phyloP scores from a whole-genome alignment of 805 yeast genomes.

The Candida germanica region DNA sequence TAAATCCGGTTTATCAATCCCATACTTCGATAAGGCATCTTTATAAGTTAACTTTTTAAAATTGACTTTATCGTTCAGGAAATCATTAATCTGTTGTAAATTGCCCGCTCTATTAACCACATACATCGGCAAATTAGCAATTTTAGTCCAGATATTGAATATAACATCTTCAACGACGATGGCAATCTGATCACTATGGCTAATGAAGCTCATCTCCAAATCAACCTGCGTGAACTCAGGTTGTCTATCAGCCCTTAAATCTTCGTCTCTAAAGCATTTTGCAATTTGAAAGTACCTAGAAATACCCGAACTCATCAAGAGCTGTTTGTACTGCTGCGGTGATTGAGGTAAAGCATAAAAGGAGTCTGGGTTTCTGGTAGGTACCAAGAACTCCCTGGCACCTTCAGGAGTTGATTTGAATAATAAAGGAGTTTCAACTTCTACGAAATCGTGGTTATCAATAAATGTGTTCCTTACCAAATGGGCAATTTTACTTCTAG shows the following conservation, averaged over 20 bases:
- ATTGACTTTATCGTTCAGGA: constrained; percentile 16
- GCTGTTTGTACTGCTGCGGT: constrained; percentile 96
- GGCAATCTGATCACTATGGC: constrained; percentile 62
- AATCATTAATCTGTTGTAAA: constrained; percentile 6
- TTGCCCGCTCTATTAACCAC: constrained; percentile 28
- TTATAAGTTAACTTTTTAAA: constrained; percentile 53
- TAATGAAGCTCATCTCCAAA: constrained; percentile 85
- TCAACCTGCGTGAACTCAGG: constrained; percentile 99
- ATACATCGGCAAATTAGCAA: constrained; percentile 40
- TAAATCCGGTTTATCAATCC: constrained; percentile 94
- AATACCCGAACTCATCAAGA: constrained; percentile 92
- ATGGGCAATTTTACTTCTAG: constrained; percentile 55
- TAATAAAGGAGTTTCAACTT: constrained; percentile 87
- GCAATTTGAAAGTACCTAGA: constrained; percentile 87
- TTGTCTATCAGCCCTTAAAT: constrained; percentile 89
- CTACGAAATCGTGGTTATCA: constrained; percentile 53
- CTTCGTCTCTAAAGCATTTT: constrained; percentile 94
- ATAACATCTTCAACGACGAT: constrained; percentile 59
- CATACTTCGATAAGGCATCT: constrained; percentile 70
- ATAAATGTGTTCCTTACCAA: constrained; percentile 41
- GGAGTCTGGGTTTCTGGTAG: constrained; percentile 60
- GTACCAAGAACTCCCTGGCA: constrained; percentile 92
- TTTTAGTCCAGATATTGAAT: constrained; percentile 50
- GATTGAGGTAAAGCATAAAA: constrained; percentile 95
- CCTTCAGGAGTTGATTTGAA: constrained; percentile 98